Conservation (phyloP, 1,284 basidiomycete genomes). For the Xerocomus amazonicus region DNA sequence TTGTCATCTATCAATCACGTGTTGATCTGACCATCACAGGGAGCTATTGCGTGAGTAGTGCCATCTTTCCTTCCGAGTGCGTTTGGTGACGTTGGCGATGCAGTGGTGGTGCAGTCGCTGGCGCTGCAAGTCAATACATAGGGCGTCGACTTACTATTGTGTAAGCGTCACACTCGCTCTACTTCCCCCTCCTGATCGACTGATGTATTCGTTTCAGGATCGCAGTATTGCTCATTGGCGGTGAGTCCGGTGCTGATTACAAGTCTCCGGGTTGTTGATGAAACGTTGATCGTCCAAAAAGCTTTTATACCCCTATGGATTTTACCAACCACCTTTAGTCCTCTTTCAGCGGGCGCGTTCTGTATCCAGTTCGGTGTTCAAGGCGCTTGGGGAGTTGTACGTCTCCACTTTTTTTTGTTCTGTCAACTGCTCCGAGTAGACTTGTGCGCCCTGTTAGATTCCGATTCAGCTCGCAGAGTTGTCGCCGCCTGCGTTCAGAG, state of each 20-base stretch:
- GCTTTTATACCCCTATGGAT: conserved; percentile 86
- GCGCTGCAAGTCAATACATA: conserved; percentile 77
- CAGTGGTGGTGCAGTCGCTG: conserved; percentile 76
- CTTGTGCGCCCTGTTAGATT: conserved; percentile 41
- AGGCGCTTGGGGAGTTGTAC: conserved; percentile 76
- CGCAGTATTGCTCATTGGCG: conserved; percentile 53
- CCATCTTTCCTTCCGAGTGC: background rate
- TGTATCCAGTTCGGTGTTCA: conserved; percentile 85
- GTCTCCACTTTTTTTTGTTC: conserved; percentile 19
- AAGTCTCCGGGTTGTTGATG: too few relatives aligned
- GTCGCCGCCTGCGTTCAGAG: conserved; percentile 88
- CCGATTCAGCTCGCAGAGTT: conserved; percentile 87
- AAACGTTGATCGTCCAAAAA: background rate
- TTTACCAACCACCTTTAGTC: conserved; percentile 62
- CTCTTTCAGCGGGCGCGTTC: conserved; percentile 76
- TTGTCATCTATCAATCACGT: background rate
- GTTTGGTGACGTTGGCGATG: conserved; percentile 23
- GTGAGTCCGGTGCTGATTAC: conserved; percentile 5
- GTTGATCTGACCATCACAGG: conserved; percentile 40
- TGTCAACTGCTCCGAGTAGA: conserved; percentile 6
- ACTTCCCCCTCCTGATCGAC: background rate
- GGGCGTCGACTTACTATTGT: conserved; percentile 88
- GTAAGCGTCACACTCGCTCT: conserved; percentile 33
- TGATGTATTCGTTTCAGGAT: conserved; percentile 36
- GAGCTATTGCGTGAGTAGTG: conserved; percentile 60